Evolutionary conservation across 1,139 yeast genomes (phyloP), one percentile per base, ranked within the genome.

Genomic region (Lodderomyces parapsilosis): DNA sequence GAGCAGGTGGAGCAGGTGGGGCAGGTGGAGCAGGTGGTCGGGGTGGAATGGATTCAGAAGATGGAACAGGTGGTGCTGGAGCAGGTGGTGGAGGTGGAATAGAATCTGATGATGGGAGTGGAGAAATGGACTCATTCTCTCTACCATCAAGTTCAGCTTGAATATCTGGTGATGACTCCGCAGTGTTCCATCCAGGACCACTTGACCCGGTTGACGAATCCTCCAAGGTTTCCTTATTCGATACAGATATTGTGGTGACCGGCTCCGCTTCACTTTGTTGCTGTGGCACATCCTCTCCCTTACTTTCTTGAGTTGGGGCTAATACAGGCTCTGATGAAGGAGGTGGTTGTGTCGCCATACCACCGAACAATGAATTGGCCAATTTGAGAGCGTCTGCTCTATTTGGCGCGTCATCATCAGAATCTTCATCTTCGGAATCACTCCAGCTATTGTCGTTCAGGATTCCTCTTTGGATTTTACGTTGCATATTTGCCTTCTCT

Each of bases 401-500:
- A 45, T 74, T 71, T 2, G 75, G 76, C 4, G 55, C 62, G 36
- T 70, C 76, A 25, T 74, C 81, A 20, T 77, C 83, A 18, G 66
- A 66, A 1, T 65, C 68, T 51, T 78, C 81, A 2, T 75, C 80
- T 37, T 80, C 87, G 6, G 75, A 77, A 54, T 79, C 81, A 47
- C 80, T 81, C 86, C 86, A 81, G 50, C 77, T 85, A 43, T 72
- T 76, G 38, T 59, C 65, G 43, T 64, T 78, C 1, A 63, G 59
- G 39, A 74, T 57, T 3, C 89, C 88, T 58, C 86, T 68, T 59
- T 83, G 89, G 6, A 83, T 74, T 17, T 73, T 79, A 57, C 89
- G 70, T 59, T 83, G 89, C 2, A 78, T 80, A 41, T 78, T 83
- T 6, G 83, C 78, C 48, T 81, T 80, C 48, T 71, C 68, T 0